Percentiles rank a stretch among this genome's conserved stretches.
Evolutionary conservation across 1,284 basidiomycete genomes (phyloP).

Genomic region (Stereum hirsutum): DNA sequence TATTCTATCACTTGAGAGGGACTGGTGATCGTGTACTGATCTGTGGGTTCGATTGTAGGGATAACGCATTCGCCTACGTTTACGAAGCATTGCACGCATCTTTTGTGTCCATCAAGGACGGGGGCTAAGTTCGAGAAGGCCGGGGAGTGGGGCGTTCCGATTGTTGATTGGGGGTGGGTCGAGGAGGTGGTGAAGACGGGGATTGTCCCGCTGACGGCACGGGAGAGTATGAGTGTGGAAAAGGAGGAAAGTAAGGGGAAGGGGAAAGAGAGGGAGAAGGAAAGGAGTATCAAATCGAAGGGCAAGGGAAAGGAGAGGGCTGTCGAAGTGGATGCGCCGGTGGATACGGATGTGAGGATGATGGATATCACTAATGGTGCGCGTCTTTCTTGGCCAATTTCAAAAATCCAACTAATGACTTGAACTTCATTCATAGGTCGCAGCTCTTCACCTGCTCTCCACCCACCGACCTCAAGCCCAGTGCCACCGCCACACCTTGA

Average conservation of each 20-base stretch:
- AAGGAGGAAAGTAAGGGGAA: slow-evolving; percentile 9
- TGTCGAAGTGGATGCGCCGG: too few species aligned
- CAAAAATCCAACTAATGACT: too few species aligned
- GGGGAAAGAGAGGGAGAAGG: slow-evolving; percentile 4
- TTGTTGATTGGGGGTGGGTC: slow-evolving; percentile 59
- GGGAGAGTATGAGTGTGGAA: slow-evolving; percentile 11
- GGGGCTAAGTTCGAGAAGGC: slow-evolving; percentile 73
- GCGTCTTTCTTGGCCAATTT: not conserved
- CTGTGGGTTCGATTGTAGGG: slow-evolving; percentile 27
- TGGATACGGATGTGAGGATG: slow-evolving; percentile 18
- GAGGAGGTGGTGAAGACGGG: slow-evolving; percentile 39
- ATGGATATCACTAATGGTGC: slow-evolving; percentile 26
- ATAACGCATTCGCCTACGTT: slow-evolving; percentile 47
- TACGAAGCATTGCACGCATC: slow-evolving; percentile 55
- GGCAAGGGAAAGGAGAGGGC: slow-evolving; percentile 24
- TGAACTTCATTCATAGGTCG: too few species aligned
- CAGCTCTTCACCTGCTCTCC: too few species aligned
- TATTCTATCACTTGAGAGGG: not conserved
- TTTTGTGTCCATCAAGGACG: slow-evolving; percentile 57
- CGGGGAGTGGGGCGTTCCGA: slow-evolving; percentile 55
- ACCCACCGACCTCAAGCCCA: too few species aligned
- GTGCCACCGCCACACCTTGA: too few species aligned
- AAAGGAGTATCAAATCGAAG: too few species aligned
- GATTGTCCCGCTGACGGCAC: slow-evolving; percentile 23
- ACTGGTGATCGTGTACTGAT: not conserved